Evolutionary conservation across 768 basidiomycete species (phyloP).

Genomic region (Pisolithus sp.): DNA sequence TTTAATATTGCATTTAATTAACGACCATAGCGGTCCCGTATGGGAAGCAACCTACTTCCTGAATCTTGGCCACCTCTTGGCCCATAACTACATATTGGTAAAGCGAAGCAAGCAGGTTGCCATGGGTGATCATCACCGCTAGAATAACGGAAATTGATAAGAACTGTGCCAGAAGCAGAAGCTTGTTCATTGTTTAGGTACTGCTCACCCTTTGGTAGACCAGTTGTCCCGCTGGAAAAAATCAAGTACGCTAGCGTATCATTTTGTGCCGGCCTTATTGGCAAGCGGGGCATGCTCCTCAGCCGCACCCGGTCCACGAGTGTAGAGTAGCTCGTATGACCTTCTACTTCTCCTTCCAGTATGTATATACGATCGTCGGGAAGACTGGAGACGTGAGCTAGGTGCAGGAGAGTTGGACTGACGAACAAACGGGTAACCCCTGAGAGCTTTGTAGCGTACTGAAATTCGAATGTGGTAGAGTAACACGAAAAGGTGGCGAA

Average conservation of each 20-base stretch:
- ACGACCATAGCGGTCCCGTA: neutral
- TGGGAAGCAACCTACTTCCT: constrained; percentile 29
- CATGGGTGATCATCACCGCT: constrained; percentile 75
- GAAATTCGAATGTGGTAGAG: constrained; percentile 52
- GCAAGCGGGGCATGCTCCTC: constrained; percentile 34
- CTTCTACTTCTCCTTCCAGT: constrained; percentile 37
- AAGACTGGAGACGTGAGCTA: constrained; percentile 34
- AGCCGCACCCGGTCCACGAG: constrained; percentile 36
- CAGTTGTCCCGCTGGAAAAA: constrained; percentile 76
- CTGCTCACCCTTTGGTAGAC: constrained; percentile 59
- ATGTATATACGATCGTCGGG: constrained; percentile 42
- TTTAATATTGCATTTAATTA: constrained; percentile 12
- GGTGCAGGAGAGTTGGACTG: constrained; percentile 36
- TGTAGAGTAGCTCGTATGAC: constrained; percentile 38
- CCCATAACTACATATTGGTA: constrained; percentile 31
- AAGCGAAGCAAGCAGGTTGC: constrained; percentile 47
- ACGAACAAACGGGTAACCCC: constrained; percentile 50
- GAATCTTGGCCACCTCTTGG: constrained; percentile 28
- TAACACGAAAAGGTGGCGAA: constrained; percentile 48
- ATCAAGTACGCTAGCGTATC: constrained; percentile 63
- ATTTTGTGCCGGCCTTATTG: constrained; percentile 38
- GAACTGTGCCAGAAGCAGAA: neutral
- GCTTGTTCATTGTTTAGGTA: neutral
- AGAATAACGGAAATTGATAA: neutral
- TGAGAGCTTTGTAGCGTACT: constrained; percentile 42